A percentile compares a stretch with the other conserved stretches of the same genome.
Evolutionary conservation across 192 early-diverging fungal genomes (phyloP).

Genomic region (Mortierella antarctica): DNA sequence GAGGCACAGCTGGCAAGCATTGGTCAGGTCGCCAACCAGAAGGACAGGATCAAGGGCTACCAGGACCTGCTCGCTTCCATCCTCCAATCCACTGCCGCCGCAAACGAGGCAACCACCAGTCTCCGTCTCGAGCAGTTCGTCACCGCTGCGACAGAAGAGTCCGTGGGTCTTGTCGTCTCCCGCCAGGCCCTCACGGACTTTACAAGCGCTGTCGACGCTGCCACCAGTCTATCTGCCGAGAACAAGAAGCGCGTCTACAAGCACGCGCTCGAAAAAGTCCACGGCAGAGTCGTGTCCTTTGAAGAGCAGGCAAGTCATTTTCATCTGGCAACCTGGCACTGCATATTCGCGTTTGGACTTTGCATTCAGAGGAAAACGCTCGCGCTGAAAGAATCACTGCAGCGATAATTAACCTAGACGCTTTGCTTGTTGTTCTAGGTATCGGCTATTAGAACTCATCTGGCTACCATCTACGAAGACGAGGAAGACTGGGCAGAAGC

Average conservation of each 20-base stretch:
- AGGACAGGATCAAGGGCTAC: slow-evolving; percentile 55
- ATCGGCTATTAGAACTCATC: slow-evolving; percentile 76
- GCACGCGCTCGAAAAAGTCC: slow-evolving; percentile 76
- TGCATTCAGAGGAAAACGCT: not conserved
- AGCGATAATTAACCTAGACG: not conserved
- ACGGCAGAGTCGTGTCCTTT: slow-evolving; percentile 82
- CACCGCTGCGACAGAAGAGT: slow-evolving; percentile 69
- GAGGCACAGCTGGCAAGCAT: slow-evolving; percentile 28
- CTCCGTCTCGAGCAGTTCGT: slow-evolving; percentile 53
- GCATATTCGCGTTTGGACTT: not conserved
- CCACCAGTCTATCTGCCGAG: slow-evolving; percentile 46
- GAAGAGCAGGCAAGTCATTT: slow-evolving; percentile 75
- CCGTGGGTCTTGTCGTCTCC: slow-evolving; percentile 80
- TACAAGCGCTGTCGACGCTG: slow-evolving; percentile 65
- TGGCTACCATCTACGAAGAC: slow-evolving; percentile 78
- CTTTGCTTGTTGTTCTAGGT: slow-evolving; percentile 55
- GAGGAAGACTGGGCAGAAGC: slow-evolving; percentile 88
- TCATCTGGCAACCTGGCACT: not conserved
- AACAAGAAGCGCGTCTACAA: slow-evolving; percentile 68
- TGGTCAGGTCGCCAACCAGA: slow-evolving; percentile 43
- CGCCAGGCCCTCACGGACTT: slow-evolving; percentile 82
- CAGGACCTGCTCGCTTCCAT: slow-evolving; percentile 46
- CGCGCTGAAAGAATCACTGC: not conserved
- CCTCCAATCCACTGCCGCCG: slow-evolving; percentile 9
- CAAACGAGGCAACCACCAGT: slow-evolving; percentile 3